Evolutionary conservation across 129 eudicot species (phyloP), one percentile per base, ranked within the genome.

Genomic region (Saussurea involucrata): DNA sequence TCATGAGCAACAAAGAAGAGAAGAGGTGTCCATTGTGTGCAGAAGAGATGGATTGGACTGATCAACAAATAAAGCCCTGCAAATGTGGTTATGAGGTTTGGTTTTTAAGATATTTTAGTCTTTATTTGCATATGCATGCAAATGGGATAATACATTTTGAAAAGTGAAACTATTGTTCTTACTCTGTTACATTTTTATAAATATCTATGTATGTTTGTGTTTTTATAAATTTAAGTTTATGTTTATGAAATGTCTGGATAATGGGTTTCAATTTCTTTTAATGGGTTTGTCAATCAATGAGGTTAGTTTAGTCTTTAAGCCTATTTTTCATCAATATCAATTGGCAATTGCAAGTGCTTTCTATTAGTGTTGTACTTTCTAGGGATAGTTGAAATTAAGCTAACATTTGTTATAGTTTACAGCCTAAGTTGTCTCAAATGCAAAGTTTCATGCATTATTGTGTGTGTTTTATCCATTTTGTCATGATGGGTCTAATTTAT

Each of bases 21-120:
- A 90, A 85, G 83, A 87, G 87, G 81, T 90, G 96, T 75, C 96
- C 96, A 36, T 85, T 90, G 27, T 90, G 96, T 63, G 92, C 92
- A 21, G 92, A 90, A 77, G 92, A 85, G 75, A 90, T 87, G 96
- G 96, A 90, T 66, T 87, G 92, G 88, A 90, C 96, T 46, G 96
- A 90, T 80, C 90, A 87, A n/a, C n/a, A n/a, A n/a, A n/a, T n/a
- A n/a, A n/a, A n/a, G n/a, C n/a, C n/a, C n/a, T n/a, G n/a, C n/a
- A 81, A 81, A 83, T 90, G 96, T 67, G 92, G 96, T 68, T 90
- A 90, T 81, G 88, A 90, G 90, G 96, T 90, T 17, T 6, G 49
- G 4, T 10, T 75, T 60, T 0, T 15, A 67, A 20, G 21, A 22
- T 71, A 36, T 44, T 53, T 6, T 63, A n/a, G 34, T 21, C 66